Evolutionary conservation across 768 basidiomycete genomes (phyloP).

Genomic region (Auricularia sp.): DNA sequence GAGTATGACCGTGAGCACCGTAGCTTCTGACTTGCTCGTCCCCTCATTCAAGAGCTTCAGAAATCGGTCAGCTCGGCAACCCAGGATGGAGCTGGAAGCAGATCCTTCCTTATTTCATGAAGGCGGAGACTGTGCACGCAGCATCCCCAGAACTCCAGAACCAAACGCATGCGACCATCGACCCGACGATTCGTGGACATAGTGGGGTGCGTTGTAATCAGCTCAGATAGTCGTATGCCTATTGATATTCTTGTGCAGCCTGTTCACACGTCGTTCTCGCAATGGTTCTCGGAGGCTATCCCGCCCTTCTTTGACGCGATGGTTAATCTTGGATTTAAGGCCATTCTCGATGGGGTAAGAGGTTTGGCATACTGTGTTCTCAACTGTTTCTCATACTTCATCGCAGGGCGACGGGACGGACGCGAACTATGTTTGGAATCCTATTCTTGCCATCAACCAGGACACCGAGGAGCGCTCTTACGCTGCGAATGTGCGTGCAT

Average conservation of each 20-base stretch:
- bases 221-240: not conserved
- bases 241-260: not conserved
- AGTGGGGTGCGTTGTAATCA: not conserved
- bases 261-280: not conserved
- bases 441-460: not conserved
- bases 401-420: not conserved
- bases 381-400: not conserved
- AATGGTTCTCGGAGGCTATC: not conserved
- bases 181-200: not conserved
- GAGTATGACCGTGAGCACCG: not conserved
- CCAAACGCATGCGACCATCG: not conserved
- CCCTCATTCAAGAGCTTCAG: not conserved
- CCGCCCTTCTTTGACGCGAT: not conserved
- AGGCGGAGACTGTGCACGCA: not conserved
- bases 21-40: not conserved
- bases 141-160: not conserved
- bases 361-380: not conserved
- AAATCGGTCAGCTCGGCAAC: not conserved
- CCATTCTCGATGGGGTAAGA: not conserved
- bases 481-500: not conserved
- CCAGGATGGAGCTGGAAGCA: not conserved
- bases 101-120: conserved; percentile 8
- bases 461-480: not conserved
- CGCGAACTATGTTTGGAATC: not conserved
- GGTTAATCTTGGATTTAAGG: not conserved